Conservation (phyloP, 371 early-diverging fungal genomes). For the Mortierella sp. region DNA sequence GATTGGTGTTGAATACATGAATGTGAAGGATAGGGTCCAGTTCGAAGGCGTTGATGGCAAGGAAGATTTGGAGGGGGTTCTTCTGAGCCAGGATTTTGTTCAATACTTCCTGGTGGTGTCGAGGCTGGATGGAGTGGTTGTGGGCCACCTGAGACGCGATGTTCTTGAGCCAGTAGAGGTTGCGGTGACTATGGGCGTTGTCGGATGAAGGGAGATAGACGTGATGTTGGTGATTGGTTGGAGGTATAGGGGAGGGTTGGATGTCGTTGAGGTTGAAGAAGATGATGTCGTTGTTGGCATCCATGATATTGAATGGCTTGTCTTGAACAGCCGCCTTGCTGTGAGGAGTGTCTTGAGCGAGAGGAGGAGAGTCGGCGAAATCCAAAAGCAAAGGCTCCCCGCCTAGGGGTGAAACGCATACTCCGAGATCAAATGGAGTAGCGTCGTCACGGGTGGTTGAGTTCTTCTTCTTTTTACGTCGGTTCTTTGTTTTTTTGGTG, state of each 20-base stretch:
- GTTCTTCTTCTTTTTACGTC: neutral
- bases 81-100: neutral
- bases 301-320: neutral
- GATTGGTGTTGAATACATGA: neutral
- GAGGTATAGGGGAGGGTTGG: neutral
- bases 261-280: neutral
- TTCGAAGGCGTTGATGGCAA: constrained; percentile 2
- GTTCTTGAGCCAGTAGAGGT: neutral
- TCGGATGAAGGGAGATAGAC: neutral
- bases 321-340: neutral
- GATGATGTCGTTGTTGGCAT: neutral
- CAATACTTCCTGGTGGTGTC: constrained; percentile 5
- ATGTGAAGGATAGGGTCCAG: constrained; percentile 1
- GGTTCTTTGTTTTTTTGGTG: neutral
- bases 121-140: neutral
- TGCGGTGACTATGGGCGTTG: neutral
- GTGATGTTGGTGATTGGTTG: neutral
- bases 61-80: constrained; percentile 4
- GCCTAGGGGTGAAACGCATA: neutral
- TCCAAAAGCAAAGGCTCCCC: neutral
- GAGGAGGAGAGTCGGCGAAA: neutral
- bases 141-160: neutral
- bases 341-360: neutral
- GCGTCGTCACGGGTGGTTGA: neutral
- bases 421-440: neutral